Conservation (phyloP, 257 asterid species). For the Fraxinus americana region DNA sequence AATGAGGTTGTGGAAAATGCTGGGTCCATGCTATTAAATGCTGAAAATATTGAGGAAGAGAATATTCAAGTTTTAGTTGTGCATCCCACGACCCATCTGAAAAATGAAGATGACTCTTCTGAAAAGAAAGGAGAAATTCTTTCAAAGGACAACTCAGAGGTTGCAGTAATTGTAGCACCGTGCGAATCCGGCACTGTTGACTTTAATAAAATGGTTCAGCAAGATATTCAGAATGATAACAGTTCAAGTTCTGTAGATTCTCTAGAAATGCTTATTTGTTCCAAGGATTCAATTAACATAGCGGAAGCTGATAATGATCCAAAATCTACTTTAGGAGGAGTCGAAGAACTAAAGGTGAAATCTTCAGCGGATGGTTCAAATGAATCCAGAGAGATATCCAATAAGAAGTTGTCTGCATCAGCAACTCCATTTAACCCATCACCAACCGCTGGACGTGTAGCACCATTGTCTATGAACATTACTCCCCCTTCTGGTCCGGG, state of each 20-base stretch:
- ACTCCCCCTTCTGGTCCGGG: conserved; percentile 65
- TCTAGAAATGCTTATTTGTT: conserved; percentile 32
- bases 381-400: conserved; percentile 65
- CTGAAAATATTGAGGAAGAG: conserved; percentile 43
- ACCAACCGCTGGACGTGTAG: conserved; percentile 50
- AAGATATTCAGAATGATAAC: conserved; percentile 26
- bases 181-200: conserved; percentile 33
- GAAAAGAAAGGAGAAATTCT: conserved; percentile 43
- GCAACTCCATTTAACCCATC: conserved; percentile 98
- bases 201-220: conserved; percentile 43
- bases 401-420: conserved; percentile 86
- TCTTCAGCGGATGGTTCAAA: conserved; percentile 37
- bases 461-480: conserved; percentile 67
- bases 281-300: conserved; percentile 39
- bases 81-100: conserved; percentile 36
- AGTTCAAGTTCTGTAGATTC: conserved; percentile 39
- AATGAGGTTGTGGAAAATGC: conserved; percentile 36
- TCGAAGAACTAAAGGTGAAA: conserved; percentile 46
- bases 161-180: conserved; percentile 35
- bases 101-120: conserved; percentile 43
- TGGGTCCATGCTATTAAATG: conserved; percentile 27
- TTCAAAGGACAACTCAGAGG: conserved; percentile 32
- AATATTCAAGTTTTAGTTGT: conserved; percentile 32
- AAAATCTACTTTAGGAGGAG: conserved; percentile 40
- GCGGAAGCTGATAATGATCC: conserved; percentile 33